A percentile compares a stretch with the other conserved stretches of the same genome.
Evolutionary conservation across 2,329 filamentous ascomycete genomes (phyloP).

Genomic region (Colletotrichum somersetense): DNA sequence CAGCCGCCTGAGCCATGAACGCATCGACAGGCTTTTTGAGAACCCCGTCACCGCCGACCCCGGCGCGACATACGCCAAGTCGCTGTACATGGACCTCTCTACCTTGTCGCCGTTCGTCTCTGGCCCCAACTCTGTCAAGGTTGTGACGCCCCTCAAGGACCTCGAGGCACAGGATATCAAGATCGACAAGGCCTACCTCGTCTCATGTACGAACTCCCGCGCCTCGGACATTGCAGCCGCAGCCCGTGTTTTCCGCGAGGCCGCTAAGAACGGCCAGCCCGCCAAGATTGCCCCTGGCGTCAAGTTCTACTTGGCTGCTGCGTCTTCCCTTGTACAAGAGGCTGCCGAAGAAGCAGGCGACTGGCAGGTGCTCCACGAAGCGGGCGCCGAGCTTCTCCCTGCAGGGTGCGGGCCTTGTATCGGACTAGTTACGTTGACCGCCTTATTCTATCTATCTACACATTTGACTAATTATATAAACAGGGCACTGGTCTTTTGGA

Average conservation of each 20-base stretch:
- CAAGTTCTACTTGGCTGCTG: conserved; percentile 90
- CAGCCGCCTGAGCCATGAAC: conserved; percentile 77
- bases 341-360: conserved; percentile 84
- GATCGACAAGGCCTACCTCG: conserved; percentile 86
- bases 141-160: conserved; percentile 81
- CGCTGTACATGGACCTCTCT: conserved; percentile 83
- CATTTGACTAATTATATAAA: not conserved
- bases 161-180: conserved; percentile 81
- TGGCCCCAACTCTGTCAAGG: conserved; percentile 91
- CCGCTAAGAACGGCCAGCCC: conserved; percentile 72
- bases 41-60: conserved; percentile 78
- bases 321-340: conserved; percentile 81
- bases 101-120: conserved; percentile 87
- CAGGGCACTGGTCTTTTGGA: conserved; percentile 77
- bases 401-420: conserved; percentile 89
- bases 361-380: conserved; percentile 85
- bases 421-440: conserved; percentile 66
- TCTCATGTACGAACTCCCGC: conserved; percentile 90
- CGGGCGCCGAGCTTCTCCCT: conserved; percentile 79
- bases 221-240: conserved; percentile 85
- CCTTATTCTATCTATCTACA: not conserved
- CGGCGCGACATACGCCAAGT: conserved; percentile 85
- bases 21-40: conserved; percentile 78
- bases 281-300: conserved; percentile 82
- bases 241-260: conserved; percentile 86